phyloP scores from a whole-genome alignment of 2,329 filamentous ascomycete species.

The Curvularia eragrostidis region DNA sequence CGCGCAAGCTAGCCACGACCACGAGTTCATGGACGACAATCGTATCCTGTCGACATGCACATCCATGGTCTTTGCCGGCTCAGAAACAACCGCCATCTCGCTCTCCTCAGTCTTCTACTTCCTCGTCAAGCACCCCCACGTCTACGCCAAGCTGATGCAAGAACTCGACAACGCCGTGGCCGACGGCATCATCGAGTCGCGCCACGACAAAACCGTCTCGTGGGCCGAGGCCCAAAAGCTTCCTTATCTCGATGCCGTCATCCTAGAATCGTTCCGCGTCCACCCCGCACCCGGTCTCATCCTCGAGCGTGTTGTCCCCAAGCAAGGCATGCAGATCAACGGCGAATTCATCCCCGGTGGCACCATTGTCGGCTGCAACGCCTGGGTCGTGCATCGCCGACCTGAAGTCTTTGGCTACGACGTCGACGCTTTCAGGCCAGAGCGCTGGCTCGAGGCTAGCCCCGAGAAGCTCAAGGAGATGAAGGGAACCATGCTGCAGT shows the following conservation, averaged over 20 bases:
- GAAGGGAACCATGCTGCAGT: slow-evolving; percentile 75
- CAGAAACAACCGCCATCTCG: slow-evolving; percentile 80
- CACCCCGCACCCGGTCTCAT: slow-evolving; percentile 77
- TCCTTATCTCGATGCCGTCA: slow-evolving; percentile 76
- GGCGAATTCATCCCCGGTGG: slow-evolving; percentile 70
- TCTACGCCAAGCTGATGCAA: slow-evolving; percentile 62
- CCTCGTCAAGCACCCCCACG: slow-evolving; percentile 67
- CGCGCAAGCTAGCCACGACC: slow-evolving; percentile 69
- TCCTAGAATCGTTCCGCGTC: slow-evolving; percentile 79
- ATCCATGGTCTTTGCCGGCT: slow-evolving; percentile 75
- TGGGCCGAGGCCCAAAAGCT: slow-evolving; percentile 74
- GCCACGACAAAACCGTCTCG: slow-evolving; percentile 65
- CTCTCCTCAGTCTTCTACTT: slow-evolving; percentile 76
- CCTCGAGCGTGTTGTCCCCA: slow-evolving; percentile 75
- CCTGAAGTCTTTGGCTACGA: slow-evolving; percentile 72
- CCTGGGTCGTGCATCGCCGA: slow-evolving; percentile 76
- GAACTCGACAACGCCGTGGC: slow-evolving; percentile 69
- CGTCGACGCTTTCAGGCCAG: slow-evolving; percentile 70
- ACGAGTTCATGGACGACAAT: slow-evolving; percentile 74
- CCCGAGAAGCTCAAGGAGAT: slow-evolving; percentile 68
- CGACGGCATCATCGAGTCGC: slow-evolving; percentile 55
- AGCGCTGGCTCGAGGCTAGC: slow-evolving; percentile 67
- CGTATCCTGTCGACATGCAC: slow-evolving; percentile 74
- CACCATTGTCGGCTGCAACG: slow-evolving; percentile 75
- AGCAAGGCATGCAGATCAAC: slow-evolving; percentile 67